Conservation (phyloP, 176 grass and related monocot species). For the Hsuehochloa calcarea region DNA sequence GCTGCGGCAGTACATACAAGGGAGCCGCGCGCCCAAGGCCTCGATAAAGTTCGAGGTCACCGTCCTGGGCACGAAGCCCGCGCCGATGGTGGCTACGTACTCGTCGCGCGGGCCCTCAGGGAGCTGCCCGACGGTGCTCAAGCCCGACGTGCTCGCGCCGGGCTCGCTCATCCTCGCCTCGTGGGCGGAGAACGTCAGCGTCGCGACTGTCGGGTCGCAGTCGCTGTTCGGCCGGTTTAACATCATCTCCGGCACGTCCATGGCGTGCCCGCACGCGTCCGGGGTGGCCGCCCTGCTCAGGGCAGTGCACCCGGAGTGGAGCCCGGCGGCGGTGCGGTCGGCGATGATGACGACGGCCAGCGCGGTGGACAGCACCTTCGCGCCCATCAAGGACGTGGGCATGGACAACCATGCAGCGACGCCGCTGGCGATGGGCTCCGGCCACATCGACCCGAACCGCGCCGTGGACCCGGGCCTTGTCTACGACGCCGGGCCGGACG, state of each 20-base stretch:
- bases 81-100: constrained; percentile 53
- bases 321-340: constrained; percentile 60
- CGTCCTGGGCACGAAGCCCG: constrained; percentile 34
- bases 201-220: constrained; percentile 27
- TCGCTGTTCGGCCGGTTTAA: constrained; percentile 53
- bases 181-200: constrained; percentile 58
- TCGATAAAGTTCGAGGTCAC: constrained; percentile 53
- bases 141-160: constrained; percentile 74
- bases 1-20: constrained; percentile 49
- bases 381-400: constrained; percentile 62
- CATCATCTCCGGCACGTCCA: constrained; percentile 76
- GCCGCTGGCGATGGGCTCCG: constrained; percentile 68
- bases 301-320: constrained; percentile 57
- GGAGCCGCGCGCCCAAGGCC: constrained; percentile 40
- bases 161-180: constrained; percentile 62
- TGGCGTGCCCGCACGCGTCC: constrained; percentile 73
- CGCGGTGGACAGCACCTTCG: constrained; percentile 49
- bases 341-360: constrained; percentile 84
- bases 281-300: constrained; percentile 64
- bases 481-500: constrained; percentile 56
- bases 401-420: constrained; percentile 16
- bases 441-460: constrained; percentile 60
- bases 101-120: constrained; percentile 67
- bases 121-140: constrained; percentile 62
- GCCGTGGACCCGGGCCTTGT: constrained; percentile 68